Percentiles rank a stretch among this genome's conserved stretches.
Conservation (phyloP, 306 rosid species). For the Delonix regia region DNA sequence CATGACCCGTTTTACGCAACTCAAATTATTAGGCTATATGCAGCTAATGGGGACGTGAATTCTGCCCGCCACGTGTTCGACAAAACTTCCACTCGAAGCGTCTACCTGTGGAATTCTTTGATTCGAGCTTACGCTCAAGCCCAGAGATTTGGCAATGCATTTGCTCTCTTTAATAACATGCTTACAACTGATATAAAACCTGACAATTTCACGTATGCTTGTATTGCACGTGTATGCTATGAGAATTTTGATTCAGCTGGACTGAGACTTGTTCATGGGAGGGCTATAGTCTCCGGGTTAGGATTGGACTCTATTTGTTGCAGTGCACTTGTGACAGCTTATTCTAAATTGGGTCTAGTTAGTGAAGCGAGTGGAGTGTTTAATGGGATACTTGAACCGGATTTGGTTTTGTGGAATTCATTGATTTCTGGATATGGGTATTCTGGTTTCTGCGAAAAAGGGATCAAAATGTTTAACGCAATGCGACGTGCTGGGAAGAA, state of each 20-base stretch:
- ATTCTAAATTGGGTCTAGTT: slow-evolving; percentile 70
- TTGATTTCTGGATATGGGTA: slow-evolving; percentile 71
- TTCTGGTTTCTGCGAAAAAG: slow-evolving; percentile 64
- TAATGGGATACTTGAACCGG: slow-evolving; percentile 54
- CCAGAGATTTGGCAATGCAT: slow-evolving; percentile 50
- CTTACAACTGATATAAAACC: slow-evolving; percentile 52
- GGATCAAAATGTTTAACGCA: slow-evolving; percentile 53
- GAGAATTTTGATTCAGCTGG: slow-evolving; percentile 28
- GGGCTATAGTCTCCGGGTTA: slow-evolving; percentile 36
- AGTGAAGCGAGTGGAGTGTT: slow-evolving; percentile 72
- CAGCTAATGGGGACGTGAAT: slow-evolving; percentile 44
- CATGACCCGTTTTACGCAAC: slow-evolving; percentile 82
- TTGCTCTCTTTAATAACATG: slow-evolving; percentile 64
- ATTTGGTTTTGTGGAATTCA: slow-evolving; percentile 83
- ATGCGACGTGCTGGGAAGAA: slow-evolving; percentile 58
- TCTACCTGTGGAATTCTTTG: slow-evolving; percentile 84
- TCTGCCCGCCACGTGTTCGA: slow-evolving; percentile 71
- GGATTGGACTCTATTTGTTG: slow-evolving; percentile 52
- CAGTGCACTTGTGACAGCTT: slow-evolving; percentile 60
- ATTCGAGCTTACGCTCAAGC: slow-evolving; percentile 78
- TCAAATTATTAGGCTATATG: slow-evolving; percentile 56
- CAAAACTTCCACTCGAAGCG: slow-evolving; percentile 55
- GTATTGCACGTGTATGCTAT: slow-evolving; percentile 25
- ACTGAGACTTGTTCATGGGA: slow-evolving; percentile 48
- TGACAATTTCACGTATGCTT: slow-evolving; percentile 40